Base-by-base conservation (phyloP, 495 filamentous ascomycete species). In the Tuber microsphaerosporum region DNA sequence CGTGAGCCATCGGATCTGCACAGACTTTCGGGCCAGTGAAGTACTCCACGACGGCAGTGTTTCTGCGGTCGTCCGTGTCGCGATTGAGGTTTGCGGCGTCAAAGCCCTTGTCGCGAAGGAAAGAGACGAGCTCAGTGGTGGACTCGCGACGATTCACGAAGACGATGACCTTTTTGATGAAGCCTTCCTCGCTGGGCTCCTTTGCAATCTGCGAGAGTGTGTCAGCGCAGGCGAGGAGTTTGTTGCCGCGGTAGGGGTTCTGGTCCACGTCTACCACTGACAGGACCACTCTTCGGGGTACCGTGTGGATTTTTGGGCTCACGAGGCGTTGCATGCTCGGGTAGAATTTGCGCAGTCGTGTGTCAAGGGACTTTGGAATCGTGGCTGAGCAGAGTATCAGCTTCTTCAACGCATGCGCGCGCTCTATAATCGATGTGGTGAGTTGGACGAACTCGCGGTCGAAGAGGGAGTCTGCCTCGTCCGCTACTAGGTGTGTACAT, bases 81-180 rank as follows among this genome's bases (percentile, higher is more conserved):
- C 96, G 87, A 76, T 90, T 92, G 72, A 98, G 87, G 2, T 93
- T 90, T 12, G 91, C 85, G 17, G 94, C 93, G 77, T 97, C 92
- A 79, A 99, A 93, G 45, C 93, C 93, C 85, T 97, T 98, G 31
- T 87, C 88, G 16, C 85, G 83, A 1, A 99, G 90, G 84, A 92
- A 98, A 14, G 91, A 84, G 22, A 94, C 90, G 0, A 99, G 87
- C 81, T 93, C 91, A 69, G 88, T 86, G 0, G 95, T 91, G 77
- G 92, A 92, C 81, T 98, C 94, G 43, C 96, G 91, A 86, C 97
- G 93, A 84, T 99, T 99, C 83, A 99, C 96, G 80, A 99, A 99
- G 0, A 99, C 94, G 76, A 99, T 88, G 80, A 98, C 91, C 73
- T 92, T 92, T 85, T 94, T 97, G 31, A 91, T 85, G 72, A 91